These are phyloP conservation scores for Trametopsis cervina DNA, from an alignment of 768 basidiomycete species.

Conservation along the genomic window DNA sequence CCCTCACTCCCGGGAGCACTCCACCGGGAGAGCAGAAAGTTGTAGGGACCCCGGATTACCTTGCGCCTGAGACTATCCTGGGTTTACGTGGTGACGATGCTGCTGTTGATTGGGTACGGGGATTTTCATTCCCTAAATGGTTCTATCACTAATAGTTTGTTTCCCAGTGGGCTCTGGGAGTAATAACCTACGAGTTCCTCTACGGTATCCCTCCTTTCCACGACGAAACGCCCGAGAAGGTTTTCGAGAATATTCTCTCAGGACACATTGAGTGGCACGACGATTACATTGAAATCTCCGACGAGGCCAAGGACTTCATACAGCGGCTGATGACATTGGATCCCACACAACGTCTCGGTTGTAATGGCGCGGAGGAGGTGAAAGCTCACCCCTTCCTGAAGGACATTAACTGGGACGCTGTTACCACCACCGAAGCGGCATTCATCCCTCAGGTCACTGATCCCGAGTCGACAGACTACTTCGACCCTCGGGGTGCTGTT, in stretches of 20 bases:
- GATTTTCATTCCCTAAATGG: constrained; percentile 10
- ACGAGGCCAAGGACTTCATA: constrained; percentile 89
- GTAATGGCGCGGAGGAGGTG: constrained; percentile 85
- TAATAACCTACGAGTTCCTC: constrained; percentile 96
- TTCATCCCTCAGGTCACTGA: constrained; percentile 95
- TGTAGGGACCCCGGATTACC: constrained; percentile 96
- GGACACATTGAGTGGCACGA: constrained; percentile 95
- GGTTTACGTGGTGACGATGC: constrained; percentile 93
- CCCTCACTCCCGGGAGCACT: constrained; percentile 55
- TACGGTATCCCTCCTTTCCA: constrained; percentile 98
- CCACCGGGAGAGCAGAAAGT: constrained; percentile 88
- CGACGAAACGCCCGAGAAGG: constrained; percentile 92
- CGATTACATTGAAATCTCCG: constrained; percentile 81
- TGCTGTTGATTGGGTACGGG: constrained; percentile 91
- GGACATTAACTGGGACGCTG: constrained; percentile 89
- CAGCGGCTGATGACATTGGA: constrained; percentile 76
- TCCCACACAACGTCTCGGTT: constrained; percentile 73
- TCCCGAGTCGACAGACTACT: constrained; percentile 99
- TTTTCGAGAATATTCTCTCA: constrained; percentile 97
- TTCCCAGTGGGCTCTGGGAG: constrained; percentile 91
- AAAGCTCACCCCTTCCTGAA: constrained; percentile 87
- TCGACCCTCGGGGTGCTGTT: constrained; percentile 91
- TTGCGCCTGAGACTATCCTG: constrained; percentile 92
- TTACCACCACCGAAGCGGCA: constrained; percentile 82
- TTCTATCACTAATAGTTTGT: constrained; percentile 12